A percentile compares a stretch with the other conserved stretches of the same genome.
These are phyloP conservation scores for Hsuehochloa calcarea DNA, from an alignment of 176 grass and related monocot species.

Conservation along the genomic window DNA sequence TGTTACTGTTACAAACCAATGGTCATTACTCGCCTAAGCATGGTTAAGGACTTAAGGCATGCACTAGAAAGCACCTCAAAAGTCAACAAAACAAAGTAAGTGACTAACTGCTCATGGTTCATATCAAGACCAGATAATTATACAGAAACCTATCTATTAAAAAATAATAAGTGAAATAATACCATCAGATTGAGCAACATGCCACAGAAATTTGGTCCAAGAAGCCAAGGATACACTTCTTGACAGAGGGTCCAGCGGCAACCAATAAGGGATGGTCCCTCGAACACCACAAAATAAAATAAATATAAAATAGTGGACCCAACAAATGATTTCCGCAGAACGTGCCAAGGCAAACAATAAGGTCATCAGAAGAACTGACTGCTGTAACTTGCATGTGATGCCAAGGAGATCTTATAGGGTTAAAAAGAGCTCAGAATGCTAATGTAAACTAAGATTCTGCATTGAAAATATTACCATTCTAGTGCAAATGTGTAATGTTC, in stretches of 20 bases:
- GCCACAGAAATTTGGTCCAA: background rate
- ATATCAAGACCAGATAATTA: background rate
- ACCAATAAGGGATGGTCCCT: background rate
- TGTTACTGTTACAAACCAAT: background rate
- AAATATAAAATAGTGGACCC: background rate
- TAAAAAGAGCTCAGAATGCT: background rate
- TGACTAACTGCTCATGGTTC: background rate
- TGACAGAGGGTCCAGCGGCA: background rate
- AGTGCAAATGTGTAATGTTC: background rate
- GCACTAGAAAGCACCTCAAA: slow-evolving; percentile 1
- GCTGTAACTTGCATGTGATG: background rate
- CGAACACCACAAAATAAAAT: background rate
- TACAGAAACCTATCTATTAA: background rate
- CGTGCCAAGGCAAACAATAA: background rate
- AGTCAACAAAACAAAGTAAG: background rate
- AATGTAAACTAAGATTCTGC: background rate
- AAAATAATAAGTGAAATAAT: background rate
- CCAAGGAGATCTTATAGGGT: background rate
- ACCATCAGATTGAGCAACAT: background rate
- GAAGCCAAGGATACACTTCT: background rate
- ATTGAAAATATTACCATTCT: background rate
- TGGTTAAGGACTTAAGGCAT: background rate
- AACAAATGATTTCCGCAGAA: background rate
- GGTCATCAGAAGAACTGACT: background rate
- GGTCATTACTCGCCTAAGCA: slow-evolving; percentile 15